A percentile compares a stretch with the other conserved stretches of the same genome.
Conservation (phyloP, 805 yeast species). For the Lipomyces spencermartinsiae region DNA sequence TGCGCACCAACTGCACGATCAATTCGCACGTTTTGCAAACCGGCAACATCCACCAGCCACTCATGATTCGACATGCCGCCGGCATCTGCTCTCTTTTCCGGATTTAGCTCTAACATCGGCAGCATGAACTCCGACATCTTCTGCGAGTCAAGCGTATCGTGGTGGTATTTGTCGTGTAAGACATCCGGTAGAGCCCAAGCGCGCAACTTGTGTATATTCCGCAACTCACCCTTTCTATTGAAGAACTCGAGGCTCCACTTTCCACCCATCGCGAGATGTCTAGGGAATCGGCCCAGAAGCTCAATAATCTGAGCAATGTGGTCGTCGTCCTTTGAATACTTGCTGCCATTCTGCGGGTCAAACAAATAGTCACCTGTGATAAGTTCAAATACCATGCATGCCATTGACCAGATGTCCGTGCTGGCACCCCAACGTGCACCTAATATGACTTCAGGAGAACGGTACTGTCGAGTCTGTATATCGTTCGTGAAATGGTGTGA, state of each 20-base stretch:
- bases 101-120: slow-evolving; percentile 84
- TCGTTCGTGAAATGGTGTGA: slow-evolving; percentile 84
- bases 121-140: slow-evolving; percentile 75
- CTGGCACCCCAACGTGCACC: slow-evolving; percentile 94
- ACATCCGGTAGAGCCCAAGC: slow-evolving; percentile 90
- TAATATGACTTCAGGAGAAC: slow-evolving; percentile 85
- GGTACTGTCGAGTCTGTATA: slow-evolving; percentile 89
- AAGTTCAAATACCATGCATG: slow-evolving; percentile 87
- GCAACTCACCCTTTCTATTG: slow-evolving; percentile 69
- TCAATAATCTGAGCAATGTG: slow-evolving; percentile 96
- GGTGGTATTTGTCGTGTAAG: slow-evolving; percentile 82
- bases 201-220: slow-evolving; percentile 79
- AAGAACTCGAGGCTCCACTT: slow-evolving; percentile 67
- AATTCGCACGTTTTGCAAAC: slow-evolving; percentile 69
- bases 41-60: slow-evolving; percentile 78
- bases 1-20: slow-evolving; percentile 78
- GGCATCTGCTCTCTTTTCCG: slow-evolving; percentile 87
- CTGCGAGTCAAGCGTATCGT: slow-evolving; percentile 68
- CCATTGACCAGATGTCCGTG: slow-evolving; percentile 95
- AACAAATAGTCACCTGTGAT: slow-evolving; percentile 93
- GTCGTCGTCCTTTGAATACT: slow-evolving; percentile 89
- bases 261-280: slow-evolving; percentile 62
- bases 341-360: slow-evolving; percentile 69
- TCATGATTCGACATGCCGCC: slow-evolving; percentile 92
- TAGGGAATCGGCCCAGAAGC: slow-evolving; percentile 72